Evolutionary conservation across 345 rosid genomes (phyloP).

Genomic region (Moricandia arvensis): DNA sequence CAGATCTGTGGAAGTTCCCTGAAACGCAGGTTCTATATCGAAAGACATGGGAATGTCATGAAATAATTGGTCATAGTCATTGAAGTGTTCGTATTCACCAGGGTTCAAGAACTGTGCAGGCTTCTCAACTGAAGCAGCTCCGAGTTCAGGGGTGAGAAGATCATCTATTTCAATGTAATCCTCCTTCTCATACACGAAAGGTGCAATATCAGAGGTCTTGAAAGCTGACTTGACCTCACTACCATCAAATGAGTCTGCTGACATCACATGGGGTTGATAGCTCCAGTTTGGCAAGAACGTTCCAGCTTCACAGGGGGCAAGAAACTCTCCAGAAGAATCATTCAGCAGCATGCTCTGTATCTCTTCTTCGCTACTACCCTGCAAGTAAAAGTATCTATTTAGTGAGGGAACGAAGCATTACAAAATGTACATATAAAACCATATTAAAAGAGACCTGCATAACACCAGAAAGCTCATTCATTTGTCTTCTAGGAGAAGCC

Average conservation of each 20-base stretch:
- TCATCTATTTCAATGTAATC: conserved; percentile 89
- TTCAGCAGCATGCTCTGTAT: conserved; percentile 17
- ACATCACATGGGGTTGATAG: neutral
- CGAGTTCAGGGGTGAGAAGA: conserved; percentile 49
- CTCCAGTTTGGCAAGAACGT: conserved; percentile 3
- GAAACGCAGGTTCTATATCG: conserved; percentile 25
- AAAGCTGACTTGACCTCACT: conserved; percentile 1
- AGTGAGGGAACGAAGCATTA: neutral
- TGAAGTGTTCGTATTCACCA: conserved; percentile 17
- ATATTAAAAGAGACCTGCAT: neutral
- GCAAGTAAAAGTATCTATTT: conserved; percentile 2
- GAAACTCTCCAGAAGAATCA: neutral
- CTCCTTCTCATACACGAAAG: conserved; percentile 34
- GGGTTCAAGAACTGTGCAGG: conserved; percentile 4
- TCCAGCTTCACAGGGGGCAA: neutral
- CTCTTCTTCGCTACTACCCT: conserved; percentile 13
- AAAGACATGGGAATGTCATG: conserved; percentile 32
- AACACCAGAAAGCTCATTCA: conserved; percentile 1
- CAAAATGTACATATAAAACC: neutral
- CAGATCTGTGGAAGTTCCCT: conserved; percentile 11
- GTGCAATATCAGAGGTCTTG: conserved; percentile 6
- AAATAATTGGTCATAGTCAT: conserved; percentile 36
- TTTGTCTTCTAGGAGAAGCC: neutral
- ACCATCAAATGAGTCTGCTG: conserved; percentile 14
- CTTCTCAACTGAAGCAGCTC: conserved; percentile 19